These are phyloP conservation scores for Russula emetica DNA, from an alignment of 768 basidiomycete genomes.

Conservation along the genomic window DNA sequence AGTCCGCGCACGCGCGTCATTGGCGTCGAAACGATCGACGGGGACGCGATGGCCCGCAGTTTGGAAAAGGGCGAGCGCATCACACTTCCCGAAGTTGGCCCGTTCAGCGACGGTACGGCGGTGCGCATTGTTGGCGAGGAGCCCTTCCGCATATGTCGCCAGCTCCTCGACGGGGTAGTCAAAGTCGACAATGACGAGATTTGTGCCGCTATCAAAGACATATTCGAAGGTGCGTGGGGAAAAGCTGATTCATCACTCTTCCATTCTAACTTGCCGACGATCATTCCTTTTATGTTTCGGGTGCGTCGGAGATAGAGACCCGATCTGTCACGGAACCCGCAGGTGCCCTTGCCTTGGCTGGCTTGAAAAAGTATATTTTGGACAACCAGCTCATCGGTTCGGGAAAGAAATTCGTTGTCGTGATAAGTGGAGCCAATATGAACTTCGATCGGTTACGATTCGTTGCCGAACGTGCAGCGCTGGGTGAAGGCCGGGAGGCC, in stretches of 20 bases:
- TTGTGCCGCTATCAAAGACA: slow-evolving; percentile 97
- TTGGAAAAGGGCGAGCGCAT: slow-evolving; percentile 77
- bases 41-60: slow-evolving; percentile 88
- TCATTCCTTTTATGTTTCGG: not conserved
- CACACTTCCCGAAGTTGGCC: slow-evolving; percentile 83
- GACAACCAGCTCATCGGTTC: slow-evolving; percentile 78
- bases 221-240: slow-evolving; percentile 75
- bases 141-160: slow-evolving; percentile 86
- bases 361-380: slow-evolving; percentile 82
- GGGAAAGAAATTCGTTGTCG: slow-evolving; percentile 83
- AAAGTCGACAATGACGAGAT: slow-evolving; percentile 93
- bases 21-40: slow-evolving; percentile 94
- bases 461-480: slow-evolving; percentile 96
- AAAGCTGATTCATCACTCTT: not conserved
- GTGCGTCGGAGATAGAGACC: slow-evolving; percentile 55
- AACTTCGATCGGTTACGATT: slow-evolving; percentile 96
- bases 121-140: slow-evolving; percentile 95
- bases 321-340: slow-evolving; percentile 96
- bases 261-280: no score
- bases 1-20: slow-evolving; percentile 74
- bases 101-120: slow-evolving; percentile 96
- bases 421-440: slow-evolving; percentile 97
- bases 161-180: slow-evolving; percentile 76
- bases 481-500: slow-evolving; percentile 93
- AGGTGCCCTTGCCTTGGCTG: slow-evolving; percentile 88